These are phyloP conservation scores for Marchantia paleacea DNA, from an alignment of 225 moss, liverwort and hornwort genomes.

Conservation along the genomic window DNA sequence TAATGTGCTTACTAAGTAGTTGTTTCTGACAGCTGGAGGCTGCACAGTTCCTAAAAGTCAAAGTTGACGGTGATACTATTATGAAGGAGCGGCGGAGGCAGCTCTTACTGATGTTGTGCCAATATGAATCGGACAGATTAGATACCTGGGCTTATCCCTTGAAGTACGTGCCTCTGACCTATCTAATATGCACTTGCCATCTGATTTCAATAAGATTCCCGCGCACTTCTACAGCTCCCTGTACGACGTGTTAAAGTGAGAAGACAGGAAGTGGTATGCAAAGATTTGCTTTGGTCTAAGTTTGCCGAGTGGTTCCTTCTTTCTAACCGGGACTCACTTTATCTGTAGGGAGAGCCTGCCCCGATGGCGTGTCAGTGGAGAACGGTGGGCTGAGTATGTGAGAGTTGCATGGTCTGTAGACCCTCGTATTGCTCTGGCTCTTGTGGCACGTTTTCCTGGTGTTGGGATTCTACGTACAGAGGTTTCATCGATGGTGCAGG, in stretches of 20 bases:
- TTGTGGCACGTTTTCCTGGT: conserved; percentile 74
- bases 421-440: conserved; percentile 67
- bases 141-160: conserved; percentile 92
- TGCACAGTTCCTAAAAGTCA: conserved; percentile 60
- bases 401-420: conserved; percentile 79
- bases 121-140: conserved; percentile 78
- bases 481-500: conserved; percentile 69
- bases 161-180: conserved; percentile 32
- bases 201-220: no score
- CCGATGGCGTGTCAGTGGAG: conserved; percentile 55
- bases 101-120: conserved; percentile 67
- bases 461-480: conserved; percentile 54
- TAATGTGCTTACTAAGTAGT: not conserved
- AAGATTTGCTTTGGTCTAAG: not conserved
- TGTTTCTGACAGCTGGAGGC: conserved; percentile 45
- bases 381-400: conserved; percentile 65
- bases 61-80: conserved; percentile 34
- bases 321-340: not conserved
- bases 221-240: not conserved
- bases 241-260: not conserved
- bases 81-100: conserved; percentile 58
- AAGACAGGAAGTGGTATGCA: not conserved
- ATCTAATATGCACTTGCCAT: no score
- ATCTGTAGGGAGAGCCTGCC: conserved; percentile 36
- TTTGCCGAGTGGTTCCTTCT: not conserved